Evolutionary conservation across 768 basidiomycete species (phyloP), one percentile per base, ranked within the genome.

Genomic region (Solioccasus polychromus): DNA sequence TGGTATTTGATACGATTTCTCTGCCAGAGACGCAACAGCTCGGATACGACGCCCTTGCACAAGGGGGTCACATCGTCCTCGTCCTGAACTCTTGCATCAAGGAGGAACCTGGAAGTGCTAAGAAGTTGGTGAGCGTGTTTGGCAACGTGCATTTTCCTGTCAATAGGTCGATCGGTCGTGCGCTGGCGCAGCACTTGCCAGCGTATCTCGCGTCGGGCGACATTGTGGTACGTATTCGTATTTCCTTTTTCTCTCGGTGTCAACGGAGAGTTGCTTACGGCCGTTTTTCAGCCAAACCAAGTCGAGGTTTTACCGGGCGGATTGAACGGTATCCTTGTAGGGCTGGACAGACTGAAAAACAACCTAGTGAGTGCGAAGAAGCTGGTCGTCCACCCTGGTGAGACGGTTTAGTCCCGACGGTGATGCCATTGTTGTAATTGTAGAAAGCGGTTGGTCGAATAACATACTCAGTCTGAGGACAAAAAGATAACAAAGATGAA

Each of bases 291-390:
- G 72, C 71, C 71, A 1, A 68, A 66, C 42, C 49, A 53, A 15
- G 52, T 70, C 14, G 68, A 75, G 48, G 61, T 72, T 5, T 40
- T 76, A 15, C 62, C 71, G 2, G 57, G 59, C 12, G 72, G 73
- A 0, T 44, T 75, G 15, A 53, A 52, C 1, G 71, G 65, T 7
- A 58, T 75, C 8, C 46, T 39, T 0, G 51, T 50, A 30, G 71
- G 66, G 3, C 29, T 76, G 45, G 48, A 59, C 39, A 56, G 58
- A 34, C 30, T 74, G 43, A 45, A 56, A 48, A 48, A 8, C 4
- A 34, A 53, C 6, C 53, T 66, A 7, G 52, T 74, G 20, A 75
- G 71, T 20, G 73, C 63, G 2, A 53, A 52, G n/a, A 76, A 75
- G 56, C 49, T 74, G 3, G 59, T 76, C 8, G 67, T 60, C 1